Base-by-base conservation (phyloP, 306 rosid genomes). In the Prunus kanzakura region DNA sequence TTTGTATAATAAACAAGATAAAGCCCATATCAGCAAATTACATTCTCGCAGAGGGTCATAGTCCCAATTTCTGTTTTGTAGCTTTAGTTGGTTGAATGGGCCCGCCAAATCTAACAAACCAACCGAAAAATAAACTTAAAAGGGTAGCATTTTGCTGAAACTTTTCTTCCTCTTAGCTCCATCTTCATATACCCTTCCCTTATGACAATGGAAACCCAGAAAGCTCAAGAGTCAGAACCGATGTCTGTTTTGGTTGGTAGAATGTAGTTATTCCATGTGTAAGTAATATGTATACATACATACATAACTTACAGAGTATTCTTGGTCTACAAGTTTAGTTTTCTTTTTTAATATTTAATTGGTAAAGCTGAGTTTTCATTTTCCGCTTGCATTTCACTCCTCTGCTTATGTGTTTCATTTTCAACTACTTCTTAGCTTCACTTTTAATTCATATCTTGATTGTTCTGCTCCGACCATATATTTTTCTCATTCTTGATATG, bases 351-450 rank as follows among this genome's bases (percentile, higher is more conserved):
- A 38, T 38, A 7, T 38, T 29, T 11, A 27, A 35, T 32, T 35
- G 78, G 74, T 86, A 75, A 71, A 65, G 78, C 80, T 84, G 68
- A 72, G 85, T 81, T 83, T 84, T 84, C 83, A 72, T 10, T 79
- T 84, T 81, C 89, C 67, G 91, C 98, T 86, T 93, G 22, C 71
- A 58, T 80, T 80, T 54, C 85, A 93, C 98, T 89, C 89, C 45
- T 89, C 84, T 57, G 55, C 73, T 74, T 74, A 46, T 55, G 71
- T 47, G 30, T 73, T 72, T 67, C 84, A 46, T 50, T 79, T 82
- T 76, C 85, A 91, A 87, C 93, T 64, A 87, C 90, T 84, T 71
- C 86, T 78, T 89, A 78, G 86, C 98, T 91, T 93, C 86, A 82
- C 86, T 88, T 90, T 20, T 77, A 90, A 87, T 87, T 76, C 86